Conservation (phyloP, 805 yeast species). For the Pichia nanzhaoensis region DNA sequence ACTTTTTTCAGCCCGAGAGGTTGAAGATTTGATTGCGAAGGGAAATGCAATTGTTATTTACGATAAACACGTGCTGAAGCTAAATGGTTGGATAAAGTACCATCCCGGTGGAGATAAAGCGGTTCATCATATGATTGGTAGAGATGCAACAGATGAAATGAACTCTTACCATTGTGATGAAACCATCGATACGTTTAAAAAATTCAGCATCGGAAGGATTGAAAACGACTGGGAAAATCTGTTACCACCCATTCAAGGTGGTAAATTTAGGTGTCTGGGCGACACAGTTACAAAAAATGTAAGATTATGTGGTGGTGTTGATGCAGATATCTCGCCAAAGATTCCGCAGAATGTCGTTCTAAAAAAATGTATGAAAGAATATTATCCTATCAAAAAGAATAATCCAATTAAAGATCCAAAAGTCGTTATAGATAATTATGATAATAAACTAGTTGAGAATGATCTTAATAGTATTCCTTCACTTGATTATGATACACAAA, state of each 20-base stretch:
- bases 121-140: constrained; percentile 74
- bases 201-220: constrained; percentile 60
- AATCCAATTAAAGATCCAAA: constrained; percentile 48
- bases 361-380: constrained; percentile 29
- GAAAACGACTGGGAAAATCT: constrained; percentile 64
- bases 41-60: constrained; percentile 71
- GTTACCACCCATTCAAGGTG: constrained; percentile 88
- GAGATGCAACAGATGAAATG: constrained; percentile 91
- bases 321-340: constrained; percentile 39
- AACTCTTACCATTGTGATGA: constrained; percentile 69
- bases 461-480: constrained; percentile 57
- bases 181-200: constrained; percentile 43
- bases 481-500: constrained; percentile 64
- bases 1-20: constrained; percentile 36
- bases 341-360: constrained; percentile 45
- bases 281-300: constrained; percentile 11
- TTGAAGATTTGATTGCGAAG: constrained; percentile 52
- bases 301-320: constrained; percentile 36
- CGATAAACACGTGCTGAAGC: constrained; percentile 49
- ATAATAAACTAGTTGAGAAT: constrained; percentile 44
- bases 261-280: constrained; percentile 33
- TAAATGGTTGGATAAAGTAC: constrained; percentile 60
- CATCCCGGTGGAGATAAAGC: constrained; percentile 94
- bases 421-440: constrained; percentile 47
- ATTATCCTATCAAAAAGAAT: constrained; percentile 30